phyloP scores from a whole-genome alignment of 2,329 filamentous ascomycete species.

The Diaporthe batatas region DNA sequence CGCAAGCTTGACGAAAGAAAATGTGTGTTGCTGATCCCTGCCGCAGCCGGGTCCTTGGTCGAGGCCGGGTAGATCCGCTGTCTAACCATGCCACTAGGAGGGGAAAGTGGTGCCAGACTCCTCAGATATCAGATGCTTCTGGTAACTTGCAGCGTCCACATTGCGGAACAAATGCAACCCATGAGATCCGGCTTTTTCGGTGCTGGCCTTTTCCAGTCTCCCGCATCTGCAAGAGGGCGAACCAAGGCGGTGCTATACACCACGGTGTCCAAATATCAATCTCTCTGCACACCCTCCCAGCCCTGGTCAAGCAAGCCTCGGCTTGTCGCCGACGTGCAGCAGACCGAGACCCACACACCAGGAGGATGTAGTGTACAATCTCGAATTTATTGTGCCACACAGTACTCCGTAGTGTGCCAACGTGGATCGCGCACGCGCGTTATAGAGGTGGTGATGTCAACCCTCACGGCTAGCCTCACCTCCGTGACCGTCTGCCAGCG shows the following conservation, averaged over 20 bases:
- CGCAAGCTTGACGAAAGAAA: constrained; percentile 9
- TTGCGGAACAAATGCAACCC: not conserved
- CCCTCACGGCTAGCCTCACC: not conserved
- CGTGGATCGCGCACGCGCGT: constrained; percentile 17
- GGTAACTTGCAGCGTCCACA: constrained; percentile 21
- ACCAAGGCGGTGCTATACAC: constrained; percentile 13
- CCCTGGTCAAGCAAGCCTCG: constrained; percentile 29
- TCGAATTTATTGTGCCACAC: constrained; percentile 14
- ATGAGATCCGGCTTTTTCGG: constrained; percentile 11
- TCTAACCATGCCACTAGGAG: constrained; percentile 40
- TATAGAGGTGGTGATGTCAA: not conserved
- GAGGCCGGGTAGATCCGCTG: constrained; percentile 42
- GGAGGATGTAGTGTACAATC: constrained; percentile 28
- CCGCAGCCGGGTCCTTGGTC: constrained; percentile 18
- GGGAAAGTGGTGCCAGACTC: constrained; percentile 39
- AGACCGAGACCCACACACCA: constrained; percentile 4
- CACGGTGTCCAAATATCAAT: constrained; percentile 30
- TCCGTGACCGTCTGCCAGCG: not conserved
- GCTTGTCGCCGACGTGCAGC: constrained; percentile 33
- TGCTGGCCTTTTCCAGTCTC: constrained; percentile 10
- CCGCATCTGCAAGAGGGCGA: not conserved
- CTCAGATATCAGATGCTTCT: constrained; percentile 39
- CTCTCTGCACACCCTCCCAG: not conserved
- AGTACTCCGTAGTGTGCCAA: not conserved
- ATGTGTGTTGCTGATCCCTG: constrained; percentile 19